Conservation (phyloP, 1,284 basidiomycete species). For the Golubevia pallescens region DNA sequence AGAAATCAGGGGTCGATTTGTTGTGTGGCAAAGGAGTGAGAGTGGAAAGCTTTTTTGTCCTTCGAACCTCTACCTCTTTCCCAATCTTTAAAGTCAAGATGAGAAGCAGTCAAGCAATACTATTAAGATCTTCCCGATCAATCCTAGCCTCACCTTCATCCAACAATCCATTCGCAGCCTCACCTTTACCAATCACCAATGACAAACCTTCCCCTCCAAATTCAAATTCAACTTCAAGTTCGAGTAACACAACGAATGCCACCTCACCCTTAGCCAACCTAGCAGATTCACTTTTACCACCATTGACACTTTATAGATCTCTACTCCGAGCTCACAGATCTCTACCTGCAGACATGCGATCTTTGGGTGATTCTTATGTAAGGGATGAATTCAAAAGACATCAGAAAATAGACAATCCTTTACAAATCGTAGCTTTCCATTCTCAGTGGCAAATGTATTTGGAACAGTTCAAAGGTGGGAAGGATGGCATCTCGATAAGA, state of each 20-base stretch:
- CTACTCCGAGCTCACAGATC: slow-evolving; percentile 47
- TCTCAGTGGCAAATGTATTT: slow-evolving; percentile 61
- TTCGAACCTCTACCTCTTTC: too few species aligned
- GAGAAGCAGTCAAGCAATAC: not conserved
- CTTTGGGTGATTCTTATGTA: slow-evolving; percentile 58
- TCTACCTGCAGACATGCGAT: slow-evolving; percentile 52
- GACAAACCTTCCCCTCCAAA: not conserved
- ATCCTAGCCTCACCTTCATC: not conserved
- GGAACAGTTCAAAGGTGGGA: slow-evolving; percentile 40
- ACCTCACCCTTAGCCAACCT: slow-evolving; percentile 5
- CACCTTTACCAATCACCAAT: not conserved
- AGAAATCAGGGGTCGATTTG: too few species aligned
- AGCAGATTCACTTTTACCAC: slow-evolving; percentile 36
- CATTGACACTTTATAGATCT: slow-evolving; percentile 48
- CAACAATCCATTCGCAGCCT: not conserved
- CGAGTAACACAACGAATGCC: not conserved
- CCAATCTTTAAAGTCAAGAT: not conserved
- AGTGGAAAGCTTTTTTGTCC: too few species aligned
- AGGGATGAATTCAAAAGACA: slow-evolving; percentile 60
- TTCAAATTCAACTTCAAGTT: not conserved
- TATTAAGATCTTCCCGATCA: not conserved
- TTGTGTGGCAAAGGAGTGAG: too few species aligned
- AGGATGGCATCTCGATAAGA: slow-evolving; percentile 7
- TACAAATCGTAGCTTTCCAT: slow-evolving; percentile 56
- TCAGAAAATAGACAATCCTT: slow-evolving; percentile 45